Conservation (phyloP, 306 rosid genomes). For the Begonia masoniana region DNA sequence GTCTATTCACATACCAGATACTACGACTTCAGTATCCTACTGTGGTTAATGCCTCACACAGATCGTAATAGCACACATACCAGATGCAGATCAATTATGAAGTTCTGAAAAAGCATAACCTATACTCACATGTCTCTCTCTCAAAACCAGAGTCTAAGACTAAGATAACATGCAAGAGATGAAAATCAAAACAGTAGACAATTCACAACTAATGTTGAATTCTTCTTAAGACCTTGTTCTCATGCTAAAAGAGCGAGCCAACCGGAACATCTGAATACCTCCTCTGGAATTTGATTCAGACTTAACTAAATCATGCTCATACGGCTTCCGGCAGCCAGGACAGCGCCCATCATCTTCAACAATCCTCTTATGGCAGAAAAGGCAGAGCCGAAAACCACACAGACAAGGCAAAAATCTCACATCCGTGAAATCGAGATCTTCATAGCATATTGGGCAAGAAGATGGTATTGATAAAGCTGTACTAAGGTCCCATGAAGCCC, state of each 20-base stretch:
- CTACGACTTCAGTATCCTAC: constrained; percentile 38
- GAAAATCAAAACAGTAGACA: background rate
- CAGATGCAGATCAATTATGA: constrained; percentile 39
- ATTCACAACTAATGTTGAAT: constrained; percentile 18
- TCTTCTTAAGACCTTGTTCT: constrained; percentile 48
- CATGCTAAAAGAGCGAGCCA: constrained; percentile 88
- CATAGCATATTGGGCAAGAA: constrained; percentile 82
- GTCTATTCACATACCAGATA: constrained; percentile 79
- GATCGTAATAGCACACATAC: constrained; percentile 34
- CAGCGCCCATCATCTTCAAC: constrained; percentile 88
- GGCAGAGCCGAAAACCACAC: constrained; percentile 93
- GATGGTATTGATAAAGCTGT: constrained; percentile 30
- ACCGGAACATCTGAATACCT: constrained; percentile 41
- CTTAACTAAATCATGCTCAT: constrained; percentile 42
- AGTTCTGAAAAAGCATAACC: constrained; percentile 52
- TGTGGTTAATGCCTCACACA: constrained; percentile 50
- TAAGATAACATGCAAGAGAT: constrained; percentile 30
- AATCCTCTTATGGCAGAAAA: constrained; percentile 96
- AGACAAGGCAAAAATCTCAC: constrained; percentile 72
- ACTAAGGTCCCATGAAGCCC: constrained; percentile 35
- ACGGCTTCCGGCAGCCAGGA: constrained; percentile 95
- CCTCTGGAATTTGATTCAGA: constrained; percentile 48
- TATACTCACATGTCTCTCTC: constrained; percentile 16
- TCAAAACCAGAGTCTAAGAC: constrained; percentile 33
- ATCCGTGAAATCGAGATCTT: constrained; percentile 88